A percentile compares a stretch with the other conserved stretches of the same genome.
Conservation (phyloP, 176 grass and related monocot species). For the Eremochloa ophiuroides region DNA sequence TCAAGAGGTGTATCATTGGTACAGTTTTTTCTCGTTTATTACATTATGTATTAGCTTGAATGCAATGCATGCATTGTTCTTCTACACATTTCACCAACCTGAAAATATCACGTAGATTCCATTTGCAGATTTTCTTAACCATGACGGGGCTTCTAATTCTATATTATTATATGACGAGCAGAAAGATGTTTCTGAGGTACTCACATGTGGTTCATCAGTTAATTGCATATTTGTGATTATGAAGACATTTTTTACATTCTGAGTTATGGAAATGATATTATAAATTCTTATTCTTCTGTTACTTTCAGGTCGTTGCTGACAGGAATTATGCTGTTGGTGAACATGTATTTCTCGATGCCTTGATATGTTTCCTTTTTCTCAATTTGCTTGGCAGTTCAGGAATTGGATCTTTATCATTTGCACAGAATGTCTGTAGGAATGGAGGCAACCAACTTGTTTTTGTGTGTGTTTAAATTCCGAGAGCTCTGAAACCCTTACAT, state of each 20-base stretch:
- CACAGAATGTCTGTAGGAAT: not conserved
- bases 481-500: conserved; percentile 5
- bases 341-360: conserved; percentile 46
- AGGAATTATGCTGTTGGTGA: conserved; percentile 62
- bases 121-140: conserved; percentile 98
- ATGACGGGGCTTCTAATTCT: conserved; percentile 47
- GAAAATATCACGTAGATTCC: conserved; percentile 60
- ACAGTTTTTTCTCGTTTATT: conserved; percentile 24
- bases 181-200: conserved; percentile 71
- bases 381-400: not conserved
- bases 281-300: conserved; percentile 10
- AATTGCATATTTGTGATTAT: not conserved
- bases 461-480: not conserved
- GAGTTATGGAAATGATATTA: not conserved
- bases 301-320: conserved; percentile 54
- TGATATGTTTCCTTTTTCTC: not conserved
- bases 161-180: conserved; percentile 51
- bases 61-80: not conserved
- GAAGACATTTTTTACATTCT: not conserved
- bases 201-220: not conserved
- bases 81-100: conserved; percentile 11
- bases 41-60: not conserved
- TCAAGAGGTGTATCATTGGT: conserved; percentile 73
- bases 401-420: not conserved
- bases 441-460: not conserved